Conservation (phyloP, 352 stramenopile genomes). For the Pythium diclinum region DNA sequence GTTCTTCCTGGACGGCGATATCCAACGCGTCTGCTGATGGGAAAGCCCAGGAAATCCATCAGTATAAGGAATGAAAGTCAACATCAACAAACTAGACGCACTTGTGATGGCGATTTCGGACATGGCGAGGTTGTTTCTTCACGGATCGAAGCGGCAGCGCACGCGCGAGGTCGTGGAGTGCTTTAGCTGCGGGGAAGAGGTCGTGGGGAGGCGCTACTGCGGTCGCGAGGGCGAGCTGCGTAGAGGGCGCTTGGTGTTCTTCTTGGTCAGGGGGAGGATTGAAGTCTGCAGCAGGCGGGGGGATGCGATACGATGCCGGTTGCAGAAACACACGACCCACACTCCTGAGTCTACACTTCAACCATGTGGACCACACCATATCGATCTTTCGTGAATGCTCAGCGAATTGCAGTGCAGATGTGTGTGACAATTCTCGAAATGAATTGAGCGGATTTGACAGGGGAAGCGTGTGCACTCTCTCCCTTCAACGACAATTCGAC, state of each 20-base stretch:
- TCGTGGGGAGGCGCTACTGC: neutral
- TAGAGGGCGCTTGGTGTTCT: constrained; percentile 3
- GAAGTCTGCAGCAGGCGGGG: neutral
- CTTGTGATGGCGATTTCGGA: constrained; percentile 6
- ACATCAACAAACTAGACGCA: neutral
- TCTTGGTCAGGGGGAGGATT: constrained; percentile 4
- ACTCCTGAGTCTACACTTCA: constrained; percentile 23
- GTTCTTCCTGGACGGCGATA: constrained; percentile 21
- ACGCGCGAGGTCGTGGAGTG: neutral
- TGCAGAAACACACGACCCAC: constrained; percentile 33
- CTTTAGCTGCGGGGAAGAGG: neutral
- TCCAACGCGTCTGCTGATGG: constrained; percentile 26
- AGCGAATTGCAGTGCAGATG: constrained; percentile 12
- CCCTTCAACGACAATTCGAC: neutral
- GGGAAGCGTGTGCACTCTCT: neutral
- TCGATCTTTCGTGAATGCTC: constrained; percentile 21
- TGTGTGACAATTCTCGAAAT: neutral
- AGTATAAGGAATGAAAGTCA: neutral
- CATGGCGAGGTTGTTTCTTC: neutral
- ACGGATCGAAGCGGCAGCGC: constrained; percentile 1
- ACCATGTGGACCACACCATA: constrained; percentile 31
- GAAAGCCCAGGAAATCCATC: neutral
- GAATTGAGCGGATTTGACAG: constrained; percentile 6
- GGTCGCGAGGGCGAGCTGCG: neutral
- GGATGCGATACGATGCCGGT: constrained; percentile 12